Evolutionary conservation across 305 asterid species (phyloP).

Genomic region (Fraxinus baroniana): DNA sequence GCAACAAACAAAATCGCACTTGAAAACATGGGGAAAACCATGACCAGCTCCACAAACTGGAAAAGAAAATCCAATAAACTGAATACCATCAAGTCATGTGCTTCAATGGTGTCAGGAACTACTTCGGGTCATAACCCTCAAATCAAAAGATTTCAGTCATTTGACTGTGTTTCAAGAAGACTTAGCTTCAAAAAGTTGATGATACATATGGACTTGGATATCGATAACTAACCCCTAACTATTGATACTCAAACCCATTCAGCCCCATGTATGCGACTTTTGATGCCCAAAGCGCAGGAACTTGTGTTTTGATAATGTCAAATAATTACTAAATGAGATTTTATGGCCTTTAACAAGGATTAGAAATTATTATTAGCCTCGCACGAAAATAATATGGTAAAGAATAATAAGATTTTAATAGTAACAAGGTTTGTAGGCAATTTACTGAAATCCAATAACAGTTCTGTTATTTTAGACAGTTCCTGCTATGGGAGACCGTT

Average conservation of each 20-base stretch:
- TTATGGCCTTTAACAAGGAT: background rate
- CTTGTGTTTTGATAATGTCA: background rate
- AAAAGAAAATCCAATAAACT: background rate
- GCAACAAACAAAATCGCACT: background rate
- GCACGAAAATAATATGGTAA: background rate
- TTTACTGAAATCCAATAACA: background rate
- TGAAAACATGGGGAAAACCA: background rate
- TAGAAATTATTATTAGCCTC: background rate
- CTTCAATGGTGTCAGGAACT: background rate
- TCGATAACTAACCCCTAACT: background rate
- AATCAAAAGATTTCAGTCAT: background rate
- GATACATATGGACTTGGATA: background rate
- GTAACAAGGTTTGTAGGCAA: background rate
- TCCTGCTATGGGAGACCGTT: background rate
- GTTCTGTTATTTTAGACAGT: background rate
- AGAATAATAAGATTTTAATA: background rate
- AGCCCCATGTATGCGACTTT: background rate
- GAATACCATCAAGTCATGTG: constrained; percentile 8
- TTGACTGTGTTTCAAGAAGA: background rate
- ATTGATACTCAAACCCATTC: background rate
- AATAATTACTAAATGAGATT: background rate
- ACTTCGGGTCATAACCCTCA: background rate
- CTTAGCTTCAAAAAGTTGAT: background rate
- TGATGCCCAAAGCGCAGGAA: background rate
- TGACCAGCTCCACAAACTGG: background rate